These are phyloP conservation scores for Aspergillus pseudoglaucus DNA, from an alignment of 2,329 filamentous ascomycete genomes.

Conservation along the genomic window DNA sequence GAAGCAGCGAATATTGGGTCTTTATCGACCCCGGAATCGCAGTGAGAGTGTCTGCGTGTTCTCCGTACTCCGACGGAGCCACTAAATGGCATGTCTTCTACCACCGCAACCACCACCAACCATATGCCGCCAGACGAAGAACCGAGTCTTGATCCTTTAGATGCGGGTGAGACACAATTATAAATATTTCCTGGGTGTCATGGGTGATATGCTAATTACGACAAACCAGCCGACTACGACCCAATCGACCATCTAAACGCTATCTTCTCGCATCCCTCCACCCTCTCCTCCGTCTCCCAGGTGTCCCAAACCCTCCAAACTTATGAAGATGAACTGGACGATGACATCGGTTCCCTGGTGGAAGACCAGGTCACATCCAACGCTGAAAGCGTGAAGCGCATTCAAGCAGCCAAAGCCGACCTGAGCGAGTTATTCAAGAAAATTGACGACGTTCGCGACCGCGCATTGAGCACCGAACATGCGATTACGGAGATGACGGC, in stretches of 20 bases:
- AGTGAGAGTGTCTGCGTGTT: conserved; percentile 16
- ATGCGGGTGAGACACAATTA: conserved; percentile 34
- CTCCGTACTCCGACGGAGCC: not conserved
- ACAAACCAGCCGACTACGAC: conserved; percentile 67
- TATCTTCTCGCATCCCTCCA: conserved; percentile 84
- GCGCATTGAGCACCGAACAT: conserved; percentile 86
- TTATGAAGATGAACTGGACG: conserved; percentile 76
- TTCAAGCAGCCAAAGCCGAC: conserved; percentile 85
- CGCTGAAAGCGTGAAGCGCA: conserved; percentile 79
- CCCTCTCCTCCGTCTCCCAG: conserved; percentile 67
- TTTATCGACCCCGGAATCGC: conserved; percentile 1
- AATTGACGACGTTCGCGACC: conserved; percentile 85
- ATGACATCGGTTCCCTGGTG: conserved; percentile 66
- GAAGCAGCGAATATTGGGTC: not conserved
- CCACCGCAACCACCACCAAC: conserved; percentile 24
- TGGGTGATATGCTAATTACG: conserved; percentile 3
- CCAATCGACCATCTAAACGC: conserved; percentile 88
- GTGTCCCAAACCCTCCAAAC: conserved; percentile 67
- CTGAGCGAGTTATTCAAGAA: conserved; percentile 85
- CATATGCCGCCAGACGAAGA: conserved; percentile 35
- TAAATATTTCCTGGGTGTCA: conserved; percentile 2
- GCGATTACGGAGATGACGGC: conserved; percentile 98
- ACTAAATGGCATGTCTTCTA: conserved; percentile 31
- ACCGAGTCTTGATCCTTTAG: conserved; percentile 34
- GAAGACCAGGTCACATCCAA: conserved; percentile 75